phyloP scores from a whole-genome alignment of 169 alveolate species.

The Eimeria acervulina region DNA sequence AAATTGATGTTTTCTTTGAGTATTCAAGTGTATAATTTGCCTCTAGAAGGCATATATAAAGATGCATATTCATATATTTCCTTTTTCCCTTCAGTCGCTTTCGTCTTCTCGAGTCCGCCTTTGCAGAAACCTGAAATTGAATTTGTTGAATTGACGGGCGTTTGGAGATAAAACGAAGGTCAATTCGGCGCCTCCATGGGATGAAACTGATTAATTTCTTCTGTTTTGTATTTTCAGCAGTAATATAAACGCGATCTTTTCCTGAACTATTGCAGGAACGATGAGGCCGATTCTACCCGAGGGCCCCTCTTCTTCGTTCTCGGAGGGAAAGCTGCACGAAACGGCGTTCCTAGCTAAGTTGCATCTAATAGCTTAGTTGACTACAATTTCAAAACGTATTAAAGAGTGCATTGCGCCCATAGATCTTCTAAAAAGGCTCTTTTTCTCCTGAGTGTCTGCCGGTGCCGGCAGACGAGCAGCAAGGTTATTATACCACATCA shows the following conservation, averaged over 20 bases:
- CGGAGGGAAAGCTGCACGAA: background rate
- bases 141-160: background rate
- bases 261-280: background rate
- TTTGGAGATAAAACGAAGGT: background rate
- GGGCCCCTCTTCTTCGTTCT: background rate
- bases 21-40: background rate
- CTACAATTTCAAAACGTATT: background rate
- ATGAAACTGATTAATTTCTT: background rate
- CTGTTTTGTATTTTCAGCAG: background rate
- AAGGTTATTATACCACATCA: background rate
- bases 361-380: background rate
- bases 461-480: background rate
- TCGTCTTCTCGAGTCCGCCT: background rate
- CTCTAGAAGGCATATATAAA: background rate
- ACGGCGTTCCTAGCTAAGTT: background rate
- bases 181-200: background rate
- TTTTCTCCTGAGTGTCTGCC: background rate
- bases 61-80: background rate
- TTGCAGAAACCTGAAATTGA: background rate
- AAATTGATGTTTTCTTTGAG: background rate
- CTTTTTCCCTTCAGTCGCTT: background rate
- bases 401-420: background rate
- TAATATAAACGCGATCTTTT: background rate
- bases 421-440: background rate
- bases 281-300: conserved; percentile 3